Evolutionary conservation across 306 rosid species (phyloP), one percentile per base, ranked within the genome.

Genomic region (Oemleria cerasiformis): DNA sequence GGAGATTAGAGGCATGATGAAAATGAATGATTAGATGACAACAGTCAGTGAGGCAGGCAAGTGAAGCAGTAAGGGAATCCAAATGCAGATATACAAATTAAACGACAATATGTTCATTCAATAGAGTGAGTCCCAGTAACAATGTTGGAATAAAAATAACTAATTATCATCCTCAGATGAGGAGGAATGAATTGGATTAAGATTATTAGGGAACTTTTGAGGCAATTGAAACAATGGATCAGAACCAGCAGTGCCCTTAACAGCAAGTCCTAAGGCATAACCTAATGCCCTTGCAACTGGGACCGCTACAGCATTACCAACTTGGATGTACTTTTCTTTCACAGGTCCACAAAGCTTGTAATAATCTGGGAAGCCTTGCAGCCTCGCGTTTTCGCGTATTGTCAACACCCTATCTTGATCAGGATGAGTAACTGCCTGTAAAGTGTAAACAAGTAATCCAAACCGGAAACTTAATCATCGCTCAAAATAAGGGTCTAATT

Each of bases 291-390:
- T 70, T 6, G 92, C 88, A 1, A 90, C 98, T 0, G 97, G 98
- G 48, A 92, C 89, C 1, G 98, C 97, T 2, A 92, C 98, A 0
- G 98, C 98, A 73, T 92, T 92, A 9, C 98, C 98, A 38, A 90
- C 92, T 80, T 93, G 98, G 16, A 83, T 86, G 67, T 93, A 93
- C 97, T 93, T 87, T 63, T 88, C 89, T 55, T 91, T 88, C 4
- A 84, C 63, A 9, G 92, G 75, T 14, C 96, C 96, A 50, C 62
- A 42, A 6, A 91, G 88, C 67, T 84, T 77, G 36, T 91, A 91
- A 13, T 82, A 85, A 64, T 91, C 97, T 0, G 97, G 97, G 63
- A 91, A 91, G 0, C 97, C 97, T 50, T 91, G 96, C 1, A 91
- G 56, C 61, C 97, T 83, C 2, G 89, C 96, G 58, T 88, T 87